A percentile compares a stretch with the other conserved stretches of the same genome.
Evolutionary conservation across 805 yeast genomes (phyloP).

Genomic region (Kluyveromyces dobzhanskii): DNA sequence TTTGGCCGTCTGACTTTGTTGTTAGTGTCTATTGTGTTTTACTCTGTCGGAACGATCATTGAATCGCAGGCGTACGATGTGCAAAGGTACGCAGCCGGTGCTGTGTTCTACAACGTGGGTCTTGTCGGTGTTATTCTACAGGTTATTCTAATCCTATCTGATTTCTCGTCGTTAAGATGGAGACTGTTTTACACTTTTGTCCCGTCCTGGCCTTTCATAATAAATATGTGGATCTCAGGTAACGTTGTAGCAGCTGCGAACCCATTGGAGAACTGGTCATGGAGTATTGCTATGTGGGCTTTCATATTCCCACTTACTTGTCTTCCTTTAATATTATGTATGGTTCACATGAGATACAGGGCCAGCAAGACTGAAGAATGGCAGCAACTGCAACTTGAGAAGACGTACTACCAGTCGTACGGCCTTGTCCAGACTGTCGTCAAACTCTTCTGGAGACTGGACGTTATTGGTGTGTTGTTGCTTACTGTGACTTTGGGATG

Average conservation of each 20-base stretch:
- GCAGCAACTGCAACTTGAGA: slow-evolving; percentile 33
- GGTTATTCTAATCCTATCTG: slow-evolving; percentile 51
- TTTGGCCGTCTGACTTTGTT: slow-evolving; percentile 47
- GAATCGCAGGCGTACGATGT: slow-evolving; percentile 47
- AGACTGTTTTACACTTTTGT: slow-evolving; percentile 55
- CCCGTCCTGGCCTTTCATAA: slow-evolving; percentile 64
- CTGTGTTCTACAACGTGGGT: slow-evolving; percentile 42
- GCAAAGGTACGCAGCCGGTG: slow-evolving; percentile 47
- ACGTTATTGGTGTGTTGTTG: slow-evolving; percentile 52
- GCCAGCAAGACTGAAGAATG: slow-evolving; percentile 50
- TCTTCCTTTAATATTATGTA: slow-evolving; percentile 48
- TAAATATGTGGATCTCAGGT: slow-evolving; percentile 73
- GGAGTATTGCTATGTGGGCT: slow-evolving; percentile 80
- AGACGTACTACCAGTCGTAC: slow-evolving; percentile 32
- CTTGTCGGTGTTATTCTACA: slow-evolving; percentile 56
- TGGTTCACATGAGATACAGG: slow-evolving; percentile 45
- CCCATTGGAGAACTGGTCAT: slow-evolving; percentile 40
- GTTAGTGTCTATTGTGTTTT: slow-evolving; percentile 37
- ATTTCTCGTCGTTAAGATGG: slow-evolving; percentile 61
- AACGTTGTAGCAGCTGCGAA: slow-evolving; percentile 37
- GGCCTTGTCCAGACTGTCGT: slow-evolving; percentile 28
- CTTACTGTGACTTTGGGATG: slow-evolving; percentile 52
- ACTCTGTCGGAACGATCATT: slow-evolving; percentile 47
- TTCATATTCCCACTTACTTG: slow-evolving; percentile 60
- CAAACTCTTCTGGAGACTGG: slow-evolving; percentile 54